These are phyloP conservation scores for Brettanomyces sp. DNA, from an alignment of 805 yeast genomes.

Conservation along the genomic window DNA sequence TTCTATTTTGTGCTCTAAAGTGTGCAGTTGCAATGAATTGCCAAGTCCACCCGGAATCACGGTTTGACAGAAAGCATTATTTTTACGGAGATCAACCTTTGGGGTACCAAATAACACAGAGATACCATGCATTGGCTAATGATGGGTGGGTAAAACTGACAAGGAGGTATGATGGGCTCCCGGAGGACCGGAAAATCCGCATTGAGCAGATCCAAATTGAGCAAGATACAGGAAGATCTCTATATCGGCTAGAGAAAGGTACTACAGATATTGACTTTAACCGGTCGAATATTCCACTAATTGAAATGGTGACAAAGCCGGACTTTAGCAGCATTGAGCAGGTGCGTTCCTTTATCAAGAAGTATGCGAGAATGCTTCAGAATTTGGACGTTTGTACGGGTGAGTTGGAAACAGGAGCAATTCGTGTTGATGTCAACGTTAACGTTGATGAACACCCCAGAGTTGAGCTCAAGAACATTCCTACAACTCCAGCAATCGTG, in stretches of 20 bases:
- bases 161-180: slow-evolving; percentile 40
- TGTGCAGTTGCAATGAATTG: slow-evolving; percentile 66
- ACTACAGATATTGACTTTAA: slow-evolving; percentile 63
- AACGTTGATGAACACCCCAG: slow-evolving; percentile 64
- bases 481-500: slow-evolving; percentile 71
- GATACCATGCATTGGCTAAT: slow-evolving; percentile 66
- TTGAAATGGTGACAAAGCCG: slow-evolving; percentile 88
- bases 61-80: slow-evolving; percentile 91
- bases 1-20: slow-evolving; percentile 57
- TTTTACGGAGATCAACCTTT: slow-evolving; percentile 94
- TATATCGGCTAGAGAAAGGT: slow-evolving; percentile 33
- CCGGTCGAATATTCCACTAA: slow-evolving; percentile 75
- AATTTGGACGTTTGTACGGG: slow-evolving; percentile 74
- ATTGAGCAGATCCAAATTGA: slow-evolving; percentile 84
- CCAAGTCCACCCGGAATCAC: slow-evolving; percentile 42
- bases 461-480: slow-evolving; percentile 83
- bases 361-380: slow-evolving; percentile 64
- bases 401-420: slow-evolving; percentile 88
- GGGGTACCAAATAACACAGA: slow-evolving; percentile 94
- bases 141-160: slow-evolving; percentile 49
- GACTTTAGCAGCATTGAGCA: slow-evolving; percentile 62
- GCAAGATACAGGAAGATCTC: slow-evolving; percentile 87
- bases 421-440: slow-evolving; percentile 92
- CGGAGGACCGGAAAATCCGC: slow-evolving; percentile 37
- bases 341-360: slow-evolving; percentile 70